Conservation (phyloP, 805 yeast genomes). For the Osmozyma mogii region DNA sequence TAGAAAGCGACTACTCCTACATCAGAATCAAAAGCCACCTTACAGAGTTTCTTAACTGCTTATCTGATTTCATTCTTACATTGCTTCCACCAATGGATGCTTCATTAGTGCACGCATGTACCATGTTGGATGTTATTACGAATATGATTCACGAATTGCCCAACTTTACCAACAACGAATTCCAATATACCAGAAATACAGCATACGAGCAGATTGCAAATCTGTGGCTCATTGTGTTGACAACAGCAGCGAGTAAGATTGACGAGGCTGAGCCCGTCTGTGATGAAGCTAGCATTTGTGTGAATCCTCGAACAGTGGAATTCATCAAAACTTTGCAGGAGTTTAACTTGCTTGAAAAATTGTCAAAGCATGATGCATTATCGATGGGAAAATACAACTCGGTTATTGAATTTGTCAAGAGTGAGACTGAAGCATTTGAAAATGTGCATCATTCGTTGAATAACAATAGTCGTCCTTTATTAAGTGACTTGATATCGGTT, state of each 20-base stretch:
- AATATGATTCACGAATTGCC: conserved; percentile 58
- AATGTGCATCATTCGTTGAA: conserved; percentile 14
- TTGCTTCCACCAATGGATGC: conserved; percentile 66
- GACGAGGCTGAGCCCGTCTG: conserved; percentile 6
- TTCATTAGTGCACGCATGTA: conserved; percentile 45
- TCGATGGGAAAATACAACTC: conserved; percentile 35
- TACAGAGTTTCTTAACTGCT: conserved; percentile 59
- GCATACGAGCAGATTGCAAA: conserved; percentile 57
- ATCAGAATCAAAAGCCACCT: conserved; percentile 61
- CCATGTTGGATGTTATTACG: conserved; percentile 57
- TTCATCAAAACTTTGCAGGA: conserved; percentile 26
- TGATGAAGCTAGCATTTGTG: conserved; percentile 1
- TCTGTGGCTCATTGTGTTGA: conserved; percentile 47
- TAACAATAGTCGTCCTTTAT: conserved; percentile 8
- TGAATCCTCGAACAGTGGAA: conserved; percentile 13
- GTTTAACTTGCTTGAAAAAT: conserved; percentile 32
- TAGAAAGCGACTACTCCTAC: conserved; percentile 67
- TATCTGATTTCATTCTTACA: conserved; percentile 67
- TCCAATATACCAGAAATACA: conserved; percentile 40
- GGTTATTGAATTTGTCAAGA: conserved; percentile 37
- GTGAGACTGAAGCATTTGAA: conserved; percentile 29
- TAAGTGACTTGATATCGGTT: conserved; percentile 33
- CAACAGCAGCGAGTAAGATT: conserved; percentile 7
- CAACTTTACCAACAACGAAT: conserved; percentile 50
- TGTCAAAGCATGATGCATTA: conserved; percentile 37